These are phyloP conservation scores for Stephanodiscus triporus DNA, from an alignment of 108 stramenopile genomes.

Conservation along the genomic window DNA sequence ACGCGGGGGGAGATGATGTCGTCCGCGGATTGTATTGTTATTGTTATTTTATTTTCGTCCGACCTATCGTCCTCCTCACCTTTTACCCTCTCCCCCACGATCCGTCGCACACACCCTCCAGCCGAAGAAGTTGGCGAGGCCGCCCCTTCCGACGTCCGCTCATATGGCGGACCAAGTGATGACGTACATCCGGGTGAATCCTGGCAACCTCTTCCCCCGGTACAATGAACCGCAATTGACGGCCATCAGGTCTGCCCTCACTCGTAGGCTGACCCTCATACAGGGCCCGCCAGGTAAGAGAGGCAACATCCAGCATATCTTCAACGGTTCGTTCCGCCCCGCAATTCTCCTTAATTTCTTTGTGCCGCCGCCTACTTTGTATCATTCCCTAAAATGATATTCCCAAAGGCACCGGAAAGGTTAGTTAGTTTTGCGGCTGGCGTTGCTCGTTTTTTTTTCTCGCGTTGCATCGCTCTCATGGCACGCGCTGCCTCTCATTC, in stretches of 20 bases:
- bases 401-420: constrained; percentile 4
- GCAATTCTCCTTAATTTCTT: not conserved
- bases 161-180: constrained; percentile 69
- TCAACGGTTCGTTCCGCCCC: not conserved
- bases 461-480: not conserved
- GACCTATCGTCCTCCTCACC: not conserved
- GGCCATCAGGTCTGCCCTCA: constrained; percentile 78
- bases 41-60: too few relatives aligned
- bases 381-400: not conserved
- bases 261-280: constrained; percentile 78
- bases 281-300: constrained; percentile 86
- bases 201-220: constrained; percentile 51
- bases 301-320: too few relatives aligned
- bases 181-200: constrained; percentile 68
- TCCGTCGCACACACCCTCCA: not conserved
- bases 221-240: constrained; percentile 84
- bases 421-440: not conserved
- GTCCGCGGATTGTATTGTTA: too few relatives aligned
- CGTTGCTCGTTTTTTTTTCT: too few relatives aligned
- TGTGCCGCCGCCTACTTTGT: not conserved
- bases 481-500: not conserved
- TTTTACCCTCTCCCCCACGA: too few relatives aligned
- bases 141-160: constrained; percentile 69
- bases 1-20: too few relatives aligned
- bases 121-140: constrained; percentile 63